These are phyloP conservation scores for Starmerella sp. DNA, from an alignment of 805 yeast species.

Conservation along the genomic window DNA sequence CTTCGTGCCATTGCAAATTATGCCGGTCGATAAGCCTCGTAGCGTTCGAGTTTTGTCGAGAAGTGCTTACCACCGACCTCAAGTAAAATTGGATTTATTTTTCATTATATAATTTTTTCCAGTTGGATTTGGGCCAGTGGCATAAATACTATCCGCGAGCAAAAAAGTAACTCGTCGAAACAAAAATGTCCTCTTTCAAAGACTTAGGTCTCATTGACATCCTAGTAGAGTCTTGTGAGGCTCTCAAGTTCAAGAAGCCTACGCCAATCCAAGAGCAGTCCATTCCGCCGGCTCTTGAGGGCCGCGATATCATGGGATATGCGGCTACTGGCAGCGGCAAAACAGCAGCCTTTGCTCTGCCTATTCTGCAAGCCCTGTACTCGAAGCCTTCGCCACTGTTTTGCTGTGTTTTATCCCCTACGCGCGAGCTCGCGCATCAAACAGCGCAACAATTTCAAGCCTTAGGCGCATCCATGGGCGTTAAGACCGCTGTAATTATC, in stretches of 20 bases:
- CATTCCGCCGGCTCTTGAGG: constrained; percentile 80
- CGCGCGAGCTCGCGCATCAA: constrained; percentile 43
- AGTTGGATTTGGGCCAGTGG: not conserved
- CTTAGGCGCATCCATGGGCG: constrained; percentile 80
- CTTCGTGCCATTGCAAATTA: constrained; percentile 23
- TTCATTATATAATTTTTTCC: constrained; percentile 6
- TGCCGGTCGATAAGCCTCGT: too few species aligned
- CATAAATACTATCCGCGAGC: too few species aligned
- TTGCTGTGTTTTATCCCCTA: constrained; percentile 77
- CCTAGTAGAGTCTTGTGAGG: constrained; percentile 64
- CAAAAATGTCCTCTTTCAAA: constrained; percentile 22
- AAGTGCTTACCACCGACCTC: not conserved
- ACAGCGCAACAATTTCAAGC: constrained; percentile 94
- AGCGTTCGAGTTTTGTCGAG: too few species aligned
- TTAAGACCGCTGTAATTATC: constrained; percentile 77
- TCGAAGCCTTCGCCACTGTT: constrained; percentile 77
- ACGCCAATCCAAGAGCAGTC: constrained; percentile 91
- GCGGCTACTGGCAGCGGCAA: constrained; percentile 98
- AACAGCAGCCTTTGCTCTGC: constrained; percentile 97
- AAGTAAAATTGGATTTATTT: not conserved
- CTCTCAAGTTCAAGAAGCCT: constrained; percentile 65
- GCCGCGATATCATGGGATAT: constrained; percentile 86
- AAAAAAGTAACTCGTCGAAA: not conserved
- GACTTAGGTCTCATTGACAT: constrained; percentile 30
- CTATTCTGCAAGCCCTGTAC: constrained; percentile 84